Conservation (phyloP, 2,329 filamentous ascomycete species). For the Alternaria arbusti region DNA sequence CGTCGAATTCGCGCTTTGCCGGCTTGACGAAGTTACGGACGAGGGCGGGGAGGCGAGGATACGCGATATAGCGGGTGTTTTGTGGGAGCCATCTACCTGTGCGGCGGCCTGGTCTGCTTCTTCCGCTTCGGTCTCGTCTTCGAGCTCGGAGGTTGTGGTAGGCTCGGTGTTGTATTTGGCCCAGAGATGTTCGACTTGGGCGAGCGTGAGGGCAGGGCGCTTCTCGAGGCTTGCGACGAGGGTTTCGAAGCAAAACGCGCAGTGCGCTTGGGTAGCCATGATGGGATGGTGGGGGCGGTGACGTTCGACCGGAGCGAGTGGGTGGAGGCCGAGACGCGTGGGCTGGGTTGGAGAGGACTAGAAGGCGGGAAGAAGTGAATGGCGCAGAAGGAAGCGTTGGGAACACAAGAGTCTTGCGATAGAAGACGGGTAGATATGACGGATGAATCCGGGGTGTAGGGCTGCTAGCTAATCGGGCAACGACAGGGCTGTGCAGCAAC, state of each 20-base stretch:
- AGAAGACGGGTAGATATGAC: constrained; percentile 10
- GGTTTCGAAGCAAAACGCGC: constrained; percentile 90
- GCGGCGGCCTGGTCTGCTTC: constrained; percentile 2
- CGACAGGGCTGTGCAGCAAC: constrained; percentile 11
- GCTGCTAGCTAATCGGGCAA: constrained; percentile 10
- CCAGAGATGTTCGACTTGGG: constrained; percentile 74
- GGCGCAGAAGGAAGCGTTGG: not conserved
- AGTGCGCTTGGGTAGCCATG: constrained; percentile 88
- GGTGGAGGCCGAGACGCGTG: not conserved
- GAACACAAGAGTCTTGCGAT: not conserved
- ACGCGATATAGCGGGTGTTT: constrained; percentile 54
- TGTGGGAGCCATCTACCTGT: constrained; percentile 36
- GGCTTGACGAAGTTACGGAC: constrained; percentile 53
- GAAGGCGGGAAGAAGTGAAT: not conserved
- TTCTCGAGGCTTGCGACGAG: constrained; percentile 77
- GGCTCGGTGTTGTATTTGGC: constrained; percentile 55
- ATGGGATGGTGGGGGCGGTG: constrained; percentile 3
- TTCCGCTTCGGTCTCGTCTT: constrained; percentile 6
- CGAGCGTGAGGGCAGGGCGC: constrained; percentile 70
- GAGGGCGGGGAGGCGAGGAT: constrained; percentile 52
- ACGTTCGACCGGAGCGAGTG: not conserved
- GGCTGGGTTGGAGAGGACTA: not conserved
- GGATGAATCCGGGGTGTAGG: constrained; percentile 12
- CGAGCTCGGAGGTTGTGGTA: constrained; percentile 17
- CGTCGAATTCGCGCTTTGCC: constrained; percentile 57